Evolutionary conservation across 1,139 yeast genomes (phyloP).

Genomic region (Suhomyces kunorum): DNA sequence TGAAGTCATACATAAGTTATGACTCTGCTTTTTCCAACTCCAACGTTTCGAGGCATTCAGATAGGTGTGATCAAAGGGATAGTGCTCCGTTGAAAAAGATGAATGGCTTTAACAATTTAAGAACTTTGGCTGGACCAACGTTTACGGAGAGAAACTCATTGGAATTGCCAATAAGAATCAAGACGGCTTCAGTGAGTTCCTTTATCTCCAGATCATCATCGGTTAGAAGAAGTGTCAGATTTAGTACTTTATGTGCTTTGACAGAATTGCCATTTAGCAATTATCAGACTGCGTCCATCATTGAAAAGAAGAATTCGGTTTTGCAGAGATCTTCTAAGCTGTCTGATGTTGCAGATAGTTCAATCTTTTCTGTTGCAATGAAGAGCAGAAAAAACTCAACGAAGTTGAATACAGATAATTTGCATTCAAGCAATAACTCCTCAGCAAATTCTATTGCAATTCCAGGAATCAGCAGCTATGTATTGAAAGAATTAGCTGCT

Average conservation of each 20-base stretch:
- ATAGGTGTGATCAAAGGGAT: constrained; percentile 17
- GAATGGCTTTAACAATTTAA: constrained; percentile 39
- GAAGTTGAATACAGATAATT: constrained; percentile 14
- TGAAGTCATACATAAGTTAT: constrained; percentile 54
- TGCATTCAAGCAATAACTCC: constrained; percentile 18
- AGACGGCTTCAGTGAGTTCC: constrained; percentile 26
- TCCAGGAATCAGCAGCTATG: constrained; percentile 64
- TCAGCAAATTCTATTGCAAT: constrained; percentile 45
- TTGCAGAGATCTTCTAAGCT: constrained; percentile 21
- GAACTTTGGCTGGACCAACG: constrained; percentile 26
- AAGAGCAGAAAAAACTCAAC: constrained; percentile 26
- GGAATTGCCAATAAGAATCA: constrained; percentile 27
- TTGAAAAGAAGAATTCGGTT: constrained; percentile 13
- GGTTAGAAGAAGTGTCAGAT: constrained; percentile 34
- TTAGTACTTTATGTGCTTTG: constrained; percentile 43
- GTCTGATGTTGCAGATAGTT: constrained; percentile 37
- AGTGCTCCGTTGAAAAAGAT: constrained; percentile 32
- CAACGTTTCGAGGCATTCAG: constrained; percentile 24
- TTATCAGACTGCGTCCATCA: constrained; percentile 17
- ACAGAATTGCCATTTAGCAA: constrained; percentile 45
- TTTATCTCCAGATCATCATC: constrained; percentile 29
- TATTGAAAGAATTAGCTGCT: constrained; percentile 70
- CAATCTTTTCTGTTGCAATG: constrained; percentile 38
- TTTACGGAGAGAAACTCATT: constrained; percentile 22
- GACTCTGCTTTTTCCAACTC: constrained; percentile 54